Evolutionary conservation across 257 asterid genomes (phyloP).

Genomic region (Solanum dulcamara): DNA sequence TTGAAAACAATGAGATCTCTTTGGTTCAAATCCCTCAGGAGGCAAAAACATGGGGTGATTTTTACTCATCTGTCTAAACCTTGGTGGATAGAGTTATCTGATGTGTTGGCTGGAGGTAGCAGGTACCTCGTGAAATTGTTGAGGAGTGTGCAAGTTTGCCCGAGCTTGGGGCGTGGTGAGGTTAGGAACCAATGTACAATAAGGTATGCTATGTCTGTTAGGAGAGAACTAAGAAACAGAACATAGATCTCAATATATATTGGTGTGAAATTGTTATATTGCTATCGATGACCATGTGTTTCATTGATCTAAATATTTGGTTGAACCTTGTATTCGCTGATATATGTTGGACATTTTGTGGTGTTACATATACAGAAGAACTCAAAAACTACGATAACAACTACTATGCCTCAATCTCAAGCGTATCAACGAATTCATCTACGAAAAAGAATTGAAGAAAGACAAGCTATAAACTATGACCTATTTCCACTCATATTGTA

Average conservation of each 20-base stretch:
- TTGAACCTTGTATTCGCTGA: neutral
- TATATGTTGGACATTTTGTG: neutral
- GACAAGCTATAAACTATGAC: neutral
- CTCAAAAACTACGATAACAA: neutral
- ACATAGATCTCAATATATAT: neutral
- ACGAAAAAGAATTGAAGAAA: neutral
- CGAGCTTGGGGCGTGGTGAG: neutral
- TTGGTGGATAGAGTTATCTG: neutral
- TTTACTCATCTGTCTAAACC: neutral
- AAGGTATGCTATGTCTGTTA: neutral
- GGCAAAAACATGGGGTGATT: neutral
- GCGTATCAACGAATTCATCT: neutral
- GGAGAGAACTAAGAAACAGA: neutral
- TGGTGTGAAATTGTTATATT: neutral
- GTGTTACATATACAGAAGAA: neutral
- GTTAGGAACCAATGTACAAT: neutral
- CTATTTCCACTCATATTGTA: slow-evolving; percentile 32
- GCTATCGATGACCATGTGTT: neutral
- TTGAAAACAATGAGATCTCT: neutral
- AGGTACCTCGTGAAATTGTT: neutral
- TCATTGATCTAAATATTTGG: neutral
- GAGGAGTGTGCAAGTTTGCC: neutral
- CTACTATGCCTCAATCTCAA: neutral
- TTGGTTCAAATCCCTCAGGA: neutral
- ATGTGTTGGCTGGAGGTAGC: neutral